Percentiles rank a stretch among this genome's conserved stretches.
These are phyloP conservation scores for Conticribra weissflogii DNA, from an alignment of 108 stramenopile species.

Conservation along the genomic window DNA sequence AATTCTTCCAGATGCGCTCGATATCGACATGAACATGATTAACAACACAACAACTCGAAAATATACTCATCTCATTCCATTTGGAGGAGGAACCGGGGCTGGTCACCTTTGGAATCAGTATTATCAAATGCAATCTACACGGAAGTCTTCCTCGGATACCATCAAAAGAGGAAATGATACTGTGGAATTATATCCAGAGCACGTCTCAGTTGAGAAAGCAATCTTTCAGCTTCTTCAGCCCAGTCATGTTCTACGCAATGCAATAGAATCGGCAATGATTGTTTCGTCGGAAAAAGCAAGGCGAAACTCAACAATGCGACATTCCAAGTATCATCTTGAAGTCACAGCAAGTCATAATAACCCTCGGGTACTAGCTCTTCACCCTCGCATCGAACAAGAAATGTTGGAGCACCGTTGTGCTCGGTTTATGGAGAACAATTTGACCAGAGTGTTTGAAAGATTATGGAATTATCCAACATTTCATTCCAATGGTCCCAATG, in stretches of 20 bases:
- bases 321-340: background rate
- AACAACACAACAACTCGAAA: background rate
- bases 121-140: slow-evolving; percentile 9
- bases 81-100: slow-evolving; percentile 23
- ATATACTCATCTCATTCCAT: slow-evolving; percentile 35
- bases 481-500: background rate
- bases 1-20: background rate
- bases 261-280: slow-evolving; percentile 17
- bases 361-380: slow-evolving; percentile 51
- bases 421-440: slow-evolving; percentile 58
- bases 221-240: slow-evolving; percentile 30
- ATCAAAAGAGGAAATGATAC: background rate
- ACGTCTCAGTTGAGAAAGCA: slow-evolving; percentile 24
- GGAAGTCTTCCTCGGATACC: background rate
- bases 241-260: no score
- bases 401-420: slow-evolving; percentile 70
- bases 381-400: slow-evolving; percentile 81
- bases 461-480: slow-evolving; percentile 28
- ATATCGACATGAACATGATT: background rate
- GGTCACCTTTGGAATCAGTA: slow-evolving; percentile 35
- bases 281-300: slow-evolving; percentile 9
- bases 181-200: slow-evolving; percentile 11
- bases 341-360: background rate
- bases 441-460: slow-evolving; percentile 64
- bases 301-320: background rate